Conservation (phyloP, 1,139 yeast species). For the Yamadazyma membranifaciens region DNA sequence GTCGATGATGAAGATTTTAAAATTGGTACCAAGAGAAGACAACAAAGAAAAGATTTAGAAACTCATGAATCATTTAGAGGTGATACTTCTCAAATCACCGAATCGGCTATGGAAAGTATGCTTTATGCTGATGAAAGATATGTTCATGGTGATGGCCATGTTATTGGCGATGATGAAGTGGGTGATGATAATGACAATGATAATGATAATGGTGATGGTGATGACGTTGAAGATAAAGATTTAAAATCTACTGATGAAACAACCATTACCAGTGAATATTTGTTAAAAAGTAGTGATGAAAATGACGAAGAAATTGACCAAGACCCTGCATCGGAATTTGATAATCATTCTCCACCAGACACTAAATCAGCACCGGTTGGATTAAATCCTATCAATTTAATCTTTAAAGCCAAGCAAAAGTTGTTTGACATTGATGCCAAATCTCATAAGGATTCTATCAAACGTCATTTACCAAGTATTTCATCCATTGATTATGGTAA, state of each 20-base stretch:
- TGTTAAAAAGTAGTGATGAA: background rate
- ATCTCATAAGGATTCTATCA: constrained; percentile 27
- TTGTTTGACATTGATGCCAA: constrained; percentile 21
- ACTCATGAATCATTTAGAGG: constrained; percentile 42
- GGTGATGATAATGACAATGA: constrained; percentile 16
- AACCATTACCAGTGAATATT: background rate
- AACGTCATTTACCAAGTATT: constrained; percentile 18
- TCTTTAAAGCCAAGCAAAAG: constrained; percentile 14
- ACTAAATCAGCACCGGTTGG: constrained; percentile 11
- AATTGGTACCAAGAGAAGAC: constrained; percentile 32
- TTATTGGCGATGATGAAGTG: constrained; percentile 17
- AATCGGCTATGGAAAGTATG: constrained; percentile 37
- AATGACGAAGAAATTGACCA: constrained; percentile 12
- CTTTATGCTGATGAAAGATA: constrained; percentile 39
- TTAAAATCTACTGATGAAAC: background rate
- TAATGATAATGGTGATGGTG: constrained; percentile 16
- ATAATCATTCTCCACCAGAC: too few species aligned
- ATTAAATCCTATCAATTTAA: constrained; percentile 14
- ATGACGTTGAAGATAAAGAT: constrained; percentile 8
- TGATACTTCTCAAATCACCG: constrained; percentile 41
- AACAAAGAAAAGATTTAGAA: constrained; percentile 25
- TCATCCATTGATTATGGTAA: constrained; percentile 18
- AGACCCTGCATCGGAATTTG: background rate
- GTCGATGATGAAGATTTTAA: constrained; percentile 33
- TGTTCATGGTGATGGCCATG: constrained; percentile 16